Evolutionary conservation across 441 rosid genomes (phyloP), one percentile per base, ranked within the genome.

Genomic region (Erysimum pusillum): DNA sequence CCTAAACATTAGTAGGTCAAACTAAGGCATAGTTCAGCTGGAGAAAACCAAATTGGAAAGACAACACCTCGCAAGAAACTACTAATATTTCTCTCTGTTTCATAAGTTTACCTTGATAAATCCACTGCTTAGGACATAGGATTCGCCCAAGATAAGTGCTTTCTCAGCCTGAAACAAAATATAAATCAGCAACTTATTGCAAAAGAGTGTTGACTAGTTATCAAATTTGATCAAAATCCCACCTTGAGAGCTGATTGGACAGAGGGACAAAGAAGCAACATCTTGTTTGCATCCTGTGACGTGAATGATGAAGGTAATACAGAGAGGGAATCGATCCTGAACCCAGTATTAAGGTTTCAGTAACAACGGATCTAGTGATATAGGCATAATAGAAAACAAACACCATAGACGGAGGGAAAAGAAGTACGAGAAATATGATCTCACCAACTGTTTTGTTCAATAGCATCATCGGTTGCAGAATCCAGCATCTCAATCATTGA

Each of bases 321-420:
- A 69, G 99, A 85, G 69, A 93, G 91, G 62, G 94, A 86, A 85
- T 90, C 97, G 63, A 96, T 87, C 99, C 99, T 96, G 90, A 86
- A 85, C 68, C 71, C 17, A 75, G 70, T 56, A 69, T 64, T 72
- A 72, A 77, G 80, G 75, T 67, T 73, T 73, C 56, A 83, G 57
- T 67, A 8, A 56, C 18, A 74, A 31, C 5, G 48, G 28, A 83
- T 31, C 14, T 41, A 59, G 17, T 63, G 22, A 49, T 32, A 15
- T 42, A 61, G 20, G 73, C 39, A 53, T 17, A 11, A 56, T 49
- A 63, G 8, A 67, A 70, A 36, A 58, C 15, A 35, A 52, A 53
- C 54, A 67, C 39, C 57, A 49, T 53, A 46, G 41, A 41, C 28
- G 14, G 15, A 52, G 38, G 46, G 61, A 22, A 41, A 48, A 57